A percentile compares a stretch with the other conserved stretches of the same genome.
phyloP scores from a whole-genome alignment of 805 yeast genomes.

The Ogataea sp. region DNA sequence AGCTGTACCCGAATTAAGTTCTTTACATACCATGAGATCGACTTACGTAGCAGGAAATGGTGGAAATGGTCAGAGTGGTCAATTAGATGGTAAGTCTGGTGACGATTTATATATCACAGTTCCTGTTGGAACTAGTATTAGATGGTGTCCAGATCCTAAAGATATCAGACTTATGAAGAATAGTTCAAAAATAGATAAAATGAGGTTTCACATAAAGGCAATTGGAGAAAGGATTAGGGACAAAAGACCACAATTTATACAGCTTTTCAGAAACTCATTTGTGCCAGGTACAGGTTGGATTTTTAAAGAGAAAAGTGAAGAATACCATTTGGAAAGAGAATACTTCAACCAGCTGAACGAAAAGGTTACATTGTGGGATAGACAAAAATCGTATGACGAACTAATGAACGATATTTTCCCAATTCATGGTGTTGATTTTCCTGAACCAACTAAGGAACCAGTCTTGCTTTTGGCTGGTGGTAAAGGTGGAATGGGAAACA shows the following conservation, averaged over 20 bases:
- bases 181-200: conserved; percentile 7
- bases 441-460: conserved; percentile 56
- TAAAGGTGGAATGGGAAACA: conserved; percentile 90
- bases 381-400: conserved; percentile 50
- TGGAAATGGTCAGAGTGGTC: conserved; percentile 59
- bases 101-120: conserved; percentile 72
- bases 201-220: conserved; percentile 20
- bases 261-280: conserved; percentile 55
- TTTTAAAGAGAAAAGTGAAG: conserved; percentile 71
- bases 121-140: conserved; percentile 84
- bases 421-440: conserved; percentile 68
- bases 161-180: conserved; percentile 21
- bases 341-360: conserved; percentile 60
- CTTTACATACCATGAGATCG: conserved; percentile 61
- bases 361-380: conserved; percentile 60
- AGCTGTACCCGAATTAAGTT: conserved; percentile 64
- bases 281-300: conserved; percentile 81
- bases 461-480: conserved; percentile 75
- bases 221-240: conserved; percentile 13
- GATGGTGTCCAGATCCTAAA: conserved; percentile 77
- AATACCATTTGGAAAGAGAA: conserved; percentile 54
- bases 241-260: conserved; percentile 35
- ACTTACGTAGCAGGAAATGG: conserved; percentile 72
- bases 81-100: conserved; percentile 83
- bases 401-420: conserved; percentile 64